phyloP scores from a whole-genome alignment of 192 early-diverging fungal genomes.

The Backusella luteola region DNA sequence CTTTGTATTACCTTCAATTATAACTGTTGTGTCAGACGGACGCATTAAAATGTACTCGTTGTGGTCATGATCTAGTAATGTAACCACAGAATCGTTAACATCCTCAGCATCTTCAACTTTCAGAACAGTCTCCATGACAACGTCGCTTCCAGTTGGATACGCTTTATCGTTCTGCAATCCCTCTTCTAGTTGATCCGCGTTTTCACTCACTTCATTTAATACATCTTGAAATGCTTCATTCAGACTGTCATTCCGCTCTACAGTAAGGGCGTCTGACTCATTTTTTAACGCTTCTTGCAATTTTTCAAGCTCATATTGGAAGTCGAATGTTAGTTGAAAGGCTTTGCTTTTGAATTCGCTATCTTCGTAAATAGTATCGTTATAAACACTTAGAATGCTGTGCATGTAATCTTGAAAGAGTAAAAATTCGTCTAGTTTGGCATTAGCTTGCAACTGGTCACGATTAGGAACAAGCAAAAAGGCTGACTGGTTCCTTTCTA shows the following conservation, averaged over 20 bases:
- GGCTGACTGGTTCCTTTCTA: not conserved
- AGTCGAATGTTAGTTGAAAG: constrained; percentile 27
- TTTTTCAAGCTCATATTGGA: constrained; percentile 8
- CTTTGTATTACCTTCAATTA: constrained; percentile 40
- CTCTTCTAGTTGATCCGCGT: constrained; percentile 43
- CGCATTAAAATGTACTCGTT: constrained; percentile 56
- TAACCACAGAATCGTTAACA: constrained; percentile 22
- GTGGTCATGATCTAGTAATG: constrained; percentile 48
- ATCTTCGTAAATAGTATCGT: not conserved
- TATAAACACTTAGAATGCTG: not conserved
- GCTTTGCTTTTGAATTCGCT: constrained; percentile 23
- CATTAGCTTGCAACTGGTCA: not conserved
- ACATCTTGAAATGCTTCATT: constrained; percentile 35
- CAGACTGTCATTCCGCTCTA: constrained; percentile 6
- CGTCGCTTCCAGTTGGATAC: constrained; percentile 17
- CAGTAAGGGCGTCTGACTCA: not conserved
- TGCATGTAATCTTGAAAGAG: not conserved
- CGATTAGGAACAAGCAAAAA: not conserved
- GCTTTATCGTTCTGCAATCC: constrained; percentile 31
- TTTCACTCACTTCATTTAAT: constrained; percentile 39
- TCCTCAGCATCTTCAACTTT: constrained; percentile 32
- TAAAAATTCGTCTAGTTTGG: not conserved
- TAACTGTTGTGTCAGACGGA: constrained; percentile 39
- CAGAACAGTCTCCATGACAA: constrained; percentile 40
- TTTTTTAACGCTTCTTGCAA: not conserved